Percentiles rank a stretch among this genome's conserved stretches.
Conservation (phyloP, 2,329 filamentous ascomycete genomes). For the Mollisiaceae sp. region DNA sequence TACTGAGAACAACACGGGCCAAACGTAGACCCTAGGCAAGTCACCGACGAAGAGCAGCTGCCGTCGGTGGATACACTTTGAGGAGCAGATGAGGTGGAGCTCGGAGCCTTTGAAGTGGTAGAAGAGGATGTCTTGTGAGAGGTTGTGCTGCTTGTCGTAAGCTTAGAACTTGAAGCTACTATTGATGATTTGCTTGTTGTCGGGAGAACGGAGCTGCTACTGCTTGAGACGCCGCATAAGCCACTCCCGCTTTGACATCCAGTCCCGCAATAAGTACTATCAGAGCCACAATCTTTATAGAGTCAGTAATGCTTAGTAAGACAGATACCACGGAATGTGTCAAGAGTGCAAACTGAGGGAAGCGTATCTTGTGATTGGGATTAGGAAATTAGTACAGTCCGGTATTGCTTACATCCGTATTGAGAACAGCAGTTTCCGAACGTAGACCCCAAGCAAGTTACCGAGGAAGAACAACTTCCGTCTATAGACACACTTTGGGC, state of each 20-base stretch:
- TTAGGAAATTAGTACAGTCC: no score
- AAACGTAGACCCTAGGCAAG: conserved; percentile 27
- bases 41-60: conserved; percentile 22
- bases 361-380: no score
- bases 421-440: conserved; percentile 31
- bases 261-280: conserved; percentile 26
- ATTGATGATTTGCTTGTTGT: background rate
- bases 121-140: conserved; percentile 2
- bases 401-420: conserved; percentile 14
- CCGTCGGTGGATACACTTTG: conserved; percentile 26
- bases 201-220: conserved; percentile 5
- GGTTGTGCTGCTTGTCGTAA: conserved; percentile 2
- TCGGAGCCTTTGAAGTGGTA: background rate
- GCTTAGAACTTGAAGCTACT: background rate
- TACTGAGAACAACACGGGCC: conserved; percentile 28
- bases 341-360: no score
- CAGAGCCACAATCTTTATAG: conserved; percentile 21
- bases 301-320: no score
- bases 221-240: background rate
- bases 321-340: no score
- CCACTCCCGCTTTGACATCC: conserved; percentile 26
- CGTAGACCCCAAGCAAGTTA: conserved; percentile 27
- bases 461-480: conserved; percentile 24
- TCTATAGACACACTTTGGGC: conserved; percentile 24
- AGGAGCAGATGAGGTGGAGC: background rate